phyloP scores from a whole-genome alignment of 495 filamentous ascomycete genomes.

The Articulospora tetracladia region DNA sequence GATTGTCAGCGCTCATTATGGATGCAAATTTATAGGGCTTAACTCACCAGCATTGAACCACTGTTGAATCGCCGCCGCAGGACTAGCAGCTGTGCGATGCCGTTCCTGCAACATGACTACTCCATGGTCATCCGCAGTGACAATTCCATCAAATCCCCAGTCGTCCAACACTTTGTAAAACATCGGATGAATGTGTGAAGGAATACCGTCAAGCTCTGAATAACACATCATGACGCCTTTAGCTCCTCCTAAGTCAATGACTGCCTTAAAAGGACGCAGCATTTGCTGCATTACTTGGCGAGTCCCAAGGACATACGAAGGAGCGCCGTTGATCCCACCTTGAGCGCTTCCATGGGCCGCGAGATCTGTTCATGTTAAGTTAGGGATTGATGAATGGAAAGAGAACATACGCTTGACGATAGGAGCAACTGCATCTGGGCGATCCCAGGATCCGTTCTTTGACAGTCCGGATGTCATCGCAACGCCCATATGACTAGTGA shows the following conservation, averaged over 20 bases:
- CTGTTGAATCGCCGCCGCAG: constrained; percentile 32
- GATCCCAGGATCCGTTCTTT: constrained; percentile 35
- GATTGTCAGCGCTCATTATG: neutral
- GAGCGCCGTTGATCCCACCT: constrained; percentile 36
- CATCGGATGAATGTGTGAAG: constrained; percentile 31
- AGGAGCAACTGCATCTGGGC: constrained; percentile 34
- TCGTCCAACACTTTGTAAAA: constrained; percentile 33
- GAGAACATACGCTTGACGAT: constrained; percentile 30
- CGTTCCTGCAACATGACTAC: constrained; percentile 12
- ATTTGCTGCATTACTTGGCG: constrained; percentile 36
- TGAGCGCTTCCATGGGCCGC: constrained; percentile 34
- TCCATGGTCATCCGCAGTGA: constrained; percentile 39
- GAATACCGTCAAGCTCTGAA: constrained; percentile 37
- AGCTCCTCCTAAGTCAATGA: constrained; percentile 35
- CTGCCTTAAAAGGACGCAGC: constrained; percentile 35
- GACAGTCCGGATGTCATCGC: constrained; percentile 35
- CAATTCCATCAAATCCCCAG: constrained; percentile 38
- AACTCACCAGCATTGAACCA: constrained; percentile 35
- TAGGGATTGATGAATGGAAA: neutral
- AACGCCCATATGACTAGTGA: constrained; percentile 38
- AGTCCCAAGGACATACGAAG: constrained; percentile 34
- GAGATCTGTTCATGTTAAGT: constrained; percentile 23
- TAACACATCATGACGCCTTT: constrained; percentile 41
- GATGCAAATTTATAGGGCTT: neutral
- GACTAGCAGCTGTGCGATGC: constrained; percentile 13